Evolutionary conservation across 192 early-diverging fungal species (phyloP).

Genomic region (Funneliformis geosporum): DNA sequence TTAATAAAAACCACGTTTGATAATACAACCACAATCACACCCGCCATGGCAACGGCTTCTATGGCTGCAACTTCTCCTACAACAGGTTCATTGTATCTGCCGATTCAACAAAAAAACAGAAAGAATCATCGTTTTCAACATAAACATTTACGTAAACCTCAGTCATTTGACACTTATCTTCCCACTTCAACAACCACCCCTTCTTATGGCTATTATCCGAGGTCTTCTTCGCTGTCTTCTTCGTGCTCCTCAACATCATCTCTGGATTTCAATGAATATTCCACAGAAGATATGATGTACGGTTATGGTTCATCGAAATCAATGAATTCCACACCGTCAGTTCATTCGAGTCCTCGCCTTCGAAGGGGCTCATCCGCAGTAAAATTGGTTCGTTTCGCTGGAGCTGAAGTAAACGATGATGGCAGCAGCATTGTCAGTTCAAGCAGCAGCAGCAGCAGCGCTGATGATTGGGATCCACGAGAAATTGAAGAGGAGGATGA

Average conservation of each 20-base stretch:
- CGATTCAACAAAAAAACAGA: background rate
- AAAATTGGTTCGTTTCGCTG: background rate
- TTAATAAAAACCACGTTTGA: background rate
- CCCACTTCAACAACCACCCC: background rate
- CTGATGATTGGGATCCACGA: background rate
- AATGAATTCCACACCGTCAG: background rate
- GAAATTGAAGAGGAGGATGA: background rate
- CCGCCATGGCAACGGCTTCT: too few species aligned
- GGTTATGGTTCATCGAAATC: background rate
- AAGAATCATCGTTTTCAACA: background rate
- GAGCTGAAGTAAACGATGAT: background rate
- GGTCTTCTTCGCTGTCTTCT: background rate
- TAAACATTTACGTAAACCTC: background rate
- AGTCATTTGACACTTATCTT: background rate
- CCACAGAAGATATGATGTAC: background rate
- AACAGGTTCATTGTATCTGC: background rate
- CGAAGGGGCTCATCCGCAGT: background rate
- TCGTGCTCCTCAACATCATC: background rate
- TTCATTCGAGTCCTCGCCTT: background rate
- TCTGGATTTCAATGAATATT: background rate
- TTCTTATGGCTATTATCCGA: background rate
- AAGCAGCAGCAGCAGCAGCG: background rate
- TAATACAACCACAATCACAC: background rate
- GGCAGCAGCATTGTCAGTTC: background rate
- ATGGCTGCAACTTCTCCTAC: background rate